phyloP scores from a whole-genome alignment of 768 basidiomycete species.

The Boletus reticulatus region DNA sequence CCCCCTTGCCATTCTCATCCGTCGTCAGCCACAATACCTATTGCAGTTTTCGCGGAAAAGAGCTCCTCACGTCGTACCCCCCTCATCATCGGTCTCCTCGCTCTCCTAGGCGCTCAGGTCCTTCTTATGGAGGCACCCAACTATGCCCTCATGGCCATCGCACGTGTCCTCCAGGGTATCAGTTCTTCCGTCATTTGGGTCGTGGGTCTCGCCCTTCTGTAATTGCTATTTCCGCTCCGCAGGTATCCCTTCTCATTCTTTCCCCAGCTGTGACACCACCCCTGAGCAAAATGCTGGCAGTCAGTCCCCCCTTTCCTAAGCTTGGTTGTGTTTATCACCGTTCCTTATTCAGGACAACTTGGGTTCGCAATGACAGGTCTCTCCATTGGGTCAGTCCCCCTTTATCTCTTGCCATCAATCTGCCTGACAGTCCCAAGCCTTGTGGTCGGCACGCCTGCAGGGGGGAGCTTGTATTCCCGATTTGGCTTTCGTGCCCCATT shows the following conservation, averaged over 20 bases:
- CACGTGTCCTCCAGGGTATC: constrained; percentile 58
- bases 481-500: constrained; percentile 65
- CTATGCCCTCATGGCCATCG: constrained; percentile 55
- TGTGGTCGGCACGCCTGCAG: constrained; percentile 57
- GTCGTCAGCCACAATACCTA: constrained; percentile 50
- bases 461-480: constrained; percentile 49
- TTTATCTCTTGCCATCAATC: neutral
- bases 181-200: constrained; percentile 63
- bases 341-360: constrained; percentile 44
- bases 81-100: constrained; percentile 47
- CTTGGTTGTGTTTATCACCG: neutral
- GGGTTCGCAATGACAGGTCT: constrained; percentile 60
- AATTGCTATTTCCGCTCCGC: constrained; percentile 5
- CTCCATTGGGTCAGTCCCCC: constrained; percentile 45
- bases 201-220: constrained; percentile 60
- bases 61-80: constrained; percentile 46
- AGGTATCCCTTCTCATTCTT: constrained; percentile 9
- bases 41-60: constrained; percentile 54
- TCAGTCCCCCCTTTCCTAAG: constrained; percentile 28
- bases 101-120: constrained; percentile 53
- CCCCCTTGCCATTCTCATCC: neutral
- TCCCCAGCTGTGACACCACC: constrained; percentile 51
- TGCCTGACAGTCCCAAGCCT: constrained; percentile 32
- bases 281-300: constrained; percentile 47
- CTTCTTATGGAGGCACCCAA: constrained; percentile 62